These are phyloP conservation scores for Apophysomyces ossiformis DNA, from an alignment of 371 early-diverging fungal genomes.

Conservation along the genomic window DNA sequence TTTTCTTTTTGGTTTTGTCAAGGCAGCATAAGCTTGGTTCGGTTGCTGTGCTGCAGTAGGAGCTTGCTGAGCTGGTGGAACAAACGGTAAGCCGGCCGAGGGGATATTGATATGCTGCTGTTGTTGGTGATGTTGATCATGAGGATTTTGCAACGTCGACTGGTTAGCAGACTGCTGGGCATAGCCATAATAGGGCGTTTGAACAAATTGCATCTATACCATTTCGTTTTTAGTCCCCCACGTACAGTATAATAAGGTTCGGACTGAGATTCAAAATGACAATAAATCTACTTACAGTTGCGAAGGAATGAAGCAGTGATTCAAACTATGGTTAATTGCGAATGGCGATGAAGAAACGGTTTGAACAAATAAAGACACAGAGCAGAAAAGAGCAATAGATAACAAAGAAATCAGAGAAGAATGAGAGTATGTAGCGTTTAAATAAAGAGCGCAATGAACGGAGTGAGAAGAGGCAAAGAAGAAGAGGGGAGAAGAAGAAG, in stretches of 20 bases:
- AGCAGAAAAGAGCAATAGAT: too few relatives aligned
- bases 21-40: constrained; percentile 9
- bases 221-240: too few relatives aligned
- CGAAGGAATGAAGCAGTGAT: not conserved
- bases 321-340: not conserved
- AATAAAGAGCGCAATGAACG: too few relatives aligned
- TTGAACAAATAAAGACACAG: too few relatives aligned
- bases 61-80: constrained; percentile 24
- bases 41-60: constrained; percentile 1
- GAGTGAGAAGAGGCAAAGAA: too few relatives aligned
- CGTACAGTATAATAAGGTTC: not conserved
- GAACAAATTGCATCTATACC: constrained; percentile 37
- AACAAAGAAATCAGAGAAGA: too few relatives aligned
- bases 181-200: constrained; percentile 35
- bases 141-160: constrained; percentile 16
- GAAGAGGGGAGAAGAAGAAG: too few relatives aligned
- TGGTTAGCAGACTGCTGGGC: constrained; percentile 24
- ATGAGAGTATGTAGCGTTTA: too few relatives aligned
- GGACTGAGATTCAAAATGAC: constrained; percentile 10
- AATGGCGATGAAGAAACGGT: not conserved
- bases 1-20: constrained; percentile 51
- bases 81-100: constrained; percentile 36
- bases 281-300: constrained; percentile 2
- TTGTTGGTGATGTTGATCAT: constrained; percentile 22
- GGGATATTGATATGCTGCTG: constrained; percentile 27